These are phyloP conservation scores for Camellia lanceoleosa DNA, from an alignment of 148 eudicot genomes.

Conservation along the genomic window DNA sequence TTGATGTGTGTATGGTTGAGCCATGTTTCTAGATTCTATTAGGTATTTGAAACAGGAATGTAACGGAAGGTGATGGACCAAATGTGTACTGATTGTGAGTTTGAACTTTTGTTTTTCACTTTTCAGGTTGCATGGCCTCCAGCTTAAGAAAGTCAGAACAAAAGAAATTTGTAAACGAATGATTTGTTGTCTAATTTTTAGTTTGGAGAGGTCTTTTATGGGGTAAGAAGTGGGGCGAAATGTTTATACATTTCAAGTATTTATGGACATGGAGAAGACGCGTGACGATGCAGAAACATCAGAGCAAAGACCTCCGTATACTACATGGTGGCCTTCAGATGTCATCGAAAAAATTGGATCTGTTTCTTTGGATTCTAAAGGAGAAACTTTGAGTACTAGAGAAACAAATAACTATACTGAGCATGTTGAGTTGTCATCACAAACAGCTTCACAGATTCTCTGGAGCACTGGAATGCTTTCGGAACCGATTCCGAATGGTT, in stretches of 20 bases:
- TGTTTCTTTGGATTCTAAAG: constrained; percentile 65
- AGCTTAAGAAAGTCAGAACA: constrained; percentile 19
- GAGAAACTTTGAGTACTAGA: constrained; percentile 42
- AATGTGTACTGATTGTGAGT: background rate
- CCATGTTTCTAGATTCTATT: background rate
- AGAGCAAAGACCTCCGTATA: constrained; percentile 60
- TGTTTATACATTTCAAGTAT: constrained; percentile 43
- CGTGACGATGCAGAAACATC: constrained; percentile 56
- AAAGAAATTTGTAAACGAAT: constrained; percentile 25
- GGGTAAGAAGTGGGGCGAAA: constrained; percentile 45
- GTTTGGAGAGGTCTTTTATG: constrained; percentile 38
- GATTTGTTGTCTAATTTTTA: constrained; percentile 26
- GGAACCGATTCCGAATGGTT: constrained; percentile 87
- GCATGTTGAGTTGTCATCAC: constrained; percentile 41
- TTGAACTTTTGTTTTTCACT: constrained; percentile 12
- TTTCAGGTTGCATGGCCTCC: constrained; percentile 42
- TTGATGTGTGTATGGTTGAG: background rate
- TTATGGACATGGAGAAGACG: constrained; percentile 72
- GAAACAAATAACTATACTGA: constrained; percentile 42
- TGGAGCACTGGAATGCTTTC: constrained; percentile 90
- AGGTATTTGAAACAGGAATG: background rate
- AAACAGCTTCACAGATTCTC: constrained; percentile 71
- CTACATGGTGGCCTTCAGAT: constrained; percentile 77
- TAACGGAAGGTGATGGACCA: background rate
- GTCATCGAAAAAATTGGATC: constrained; percentile 71